Evolutionary conservation across 2,329 filamentous ascomycete genomes (phyloP).

Genomic region (Blastomyces emzantsi): DNA sequence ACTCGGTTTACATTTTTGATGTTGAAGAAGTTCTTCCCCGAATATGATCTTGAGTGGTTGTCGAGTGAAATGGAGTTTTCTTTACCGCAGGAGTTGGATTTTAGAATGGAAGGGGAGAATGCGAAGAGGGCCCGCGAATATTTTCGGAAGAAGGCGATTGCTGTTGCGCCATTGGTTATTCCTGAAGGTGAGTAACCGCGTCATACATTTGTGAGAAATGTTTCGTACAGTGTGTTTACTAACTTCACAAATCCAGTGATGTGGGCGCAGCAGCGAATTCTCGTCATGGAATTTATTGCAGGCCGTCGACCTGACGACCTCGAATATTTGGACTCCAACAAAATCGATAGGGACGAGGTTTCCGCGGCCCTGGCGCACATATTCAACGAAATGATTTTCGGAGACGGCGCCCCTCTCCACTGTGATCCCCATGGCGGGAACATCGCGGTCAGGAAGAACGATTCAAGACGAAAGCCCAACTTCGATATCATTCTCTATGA

Average conservation of each 20-base stretch:
- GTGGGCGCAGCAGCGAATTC: constrained; percentile 78
- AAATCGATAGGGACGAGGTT: constrained; percentile 91
- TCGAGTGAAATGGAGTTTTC: constrained; percentile 88
- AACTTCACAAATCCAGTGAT: constrained; percentile 47
- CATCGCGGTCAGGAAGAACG: constrained; percentile 77
- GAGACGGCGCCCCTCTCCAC: constrained; percentile 75
- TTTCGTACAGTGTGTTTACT: not conserved
- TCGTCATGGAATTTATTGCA: constrained; percentile 91
- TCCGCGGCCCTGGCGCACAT: constrained; percentile 81
- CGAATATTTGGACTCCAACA: constrained; percentile 70
- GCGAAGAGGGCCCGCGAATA: constrained; percentile 70
- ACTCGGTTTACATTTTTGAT: constrained; percentile 85
- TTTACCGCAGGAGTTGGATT: constrained; percentile 85
- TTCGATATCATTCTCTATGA: constrained; percentile 97
- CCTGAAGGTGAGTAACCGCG: constrained; percentile 48
- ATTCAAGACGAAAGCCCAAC: constrained; percentile 53
- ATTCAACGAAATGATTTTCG: constrained; percentile 99
- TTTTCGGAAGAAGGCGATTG: constrained; percentile 62
- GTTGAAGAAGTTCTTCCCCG: constrained; percentile 87
- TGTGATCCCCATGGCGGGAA: constrained; percentile 97
- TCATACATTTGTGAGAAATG: not conserved
- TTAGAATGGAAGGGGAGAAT: constrained; percentile 75
- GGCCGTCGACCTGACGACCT: constrained; percentile 85
- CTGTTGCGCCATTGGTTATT: constrained; percentile 72
- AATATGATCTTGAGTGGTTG: constrained; percentile 96